A percentile compares a stretch with the other conserved stretches of the same genome.
These are phyloP conservation scores for Microascus cirrosus DNA, from an alignment of 2,329 filamentous ascomycete genomes.

Conservation along the genomic window DNA sequence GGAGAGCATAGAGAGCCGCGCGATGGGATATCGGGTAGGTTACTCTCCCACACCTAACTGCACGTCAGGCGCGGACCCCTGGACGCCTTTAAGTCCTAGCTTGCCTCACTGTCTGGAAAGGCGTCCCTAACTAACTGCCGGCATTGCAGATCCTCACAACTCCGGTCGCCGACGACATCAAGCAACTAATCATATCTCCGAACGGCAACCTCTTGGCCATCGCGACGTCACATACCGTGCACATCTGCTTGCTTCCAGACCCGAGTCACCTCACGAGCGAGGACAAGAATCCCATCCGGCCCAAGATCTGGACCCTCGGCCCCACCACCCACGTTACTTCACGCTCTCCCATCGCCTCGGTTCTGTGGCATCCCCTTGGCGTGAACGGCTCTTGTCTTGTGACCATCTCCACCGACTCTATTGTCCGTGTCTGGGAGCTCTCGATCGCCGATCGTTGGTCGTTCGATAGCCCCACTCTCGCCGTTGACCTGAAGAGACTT, in stretches of 20 bases:
- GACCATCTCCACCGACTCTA: conserved; percentile 78
- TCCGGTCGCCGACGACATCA: conserved; percentile 70
- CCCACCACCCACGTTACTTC: conserved; percentile 86
- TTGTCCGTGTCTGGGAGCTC: conserved; percentile 84
- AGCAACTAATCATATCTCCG: conserved; percentile 76
- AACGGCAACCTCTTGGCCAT: conserved; percentile 74
- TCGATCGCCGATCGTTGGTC: conserved; percentile 76
- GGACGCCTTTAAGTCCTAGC: not conserved
- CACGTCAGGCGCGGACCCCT: not conserved
- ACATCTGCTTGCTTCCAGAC: conserved; percentile 78
- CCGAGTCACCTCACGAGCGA: conserved; percentile 60
- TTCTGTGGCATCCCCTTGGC: conserved; percentile 86
- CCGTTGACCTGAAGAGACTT: conserved; percentile 81
- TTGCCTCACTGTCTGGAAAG: not conserved
- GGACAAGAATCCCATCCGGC: conserved; percentile 58
- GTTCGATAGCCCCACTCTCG: conserved; percentile 72
- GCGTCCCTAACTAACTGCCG: not conserved
- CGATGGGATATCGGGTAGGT: conserved; percentile 4
- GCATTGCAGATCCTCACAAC: conserved; percentile 57
- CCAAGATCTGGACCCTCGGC: conserved; percentile 84
- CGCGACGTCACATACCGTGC: conserved; percentile 75
- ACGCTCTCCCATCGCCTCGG: conserved; percentile 67
- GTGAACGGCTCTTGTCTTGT: conserved; percentile 72
- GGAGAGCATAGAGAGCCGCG: not conserved
- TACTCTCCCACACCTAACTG: not conserved